Evolutionary conservation across 2,329 filamentous ascomycete genomes (phyloP).

Genomic region (Didymella sp.): DNA sequence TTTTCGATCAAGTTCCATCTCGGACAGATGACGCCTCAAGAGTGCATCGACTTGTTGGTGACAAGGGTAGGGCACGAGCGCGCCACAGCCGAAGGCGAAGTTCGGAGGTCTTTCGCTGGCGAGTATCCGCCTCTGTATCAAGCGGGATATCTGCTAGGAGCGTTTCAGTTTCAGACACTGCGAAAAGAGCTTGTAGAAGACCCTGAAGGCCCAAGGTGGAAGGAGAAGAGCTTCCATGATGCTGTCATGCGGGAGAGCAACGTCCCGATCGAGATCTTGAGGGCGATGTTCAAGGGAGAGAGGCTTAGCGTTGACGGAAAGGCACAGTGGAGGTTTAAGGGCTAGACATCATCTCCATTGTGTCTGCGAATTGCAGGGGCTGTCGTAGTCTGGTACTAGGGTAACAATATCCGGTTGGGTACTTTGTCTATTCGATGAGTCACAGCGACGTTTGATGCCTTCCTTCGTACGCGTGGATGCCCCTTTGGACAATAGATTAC

Average conservation of each 20-base stretch:
- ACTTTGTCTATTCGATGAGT: no score
- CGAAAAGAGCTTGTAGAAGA: conserved; percentile 56
- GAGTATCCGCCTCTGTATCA: conserved; percentile 66
- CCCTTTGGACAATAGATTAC: background rate
- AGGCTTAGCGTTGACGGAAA: conserved; percentile 55
- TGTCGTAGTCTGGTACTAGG: no score
- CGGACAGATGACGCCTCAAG: conserved; percentile 59
- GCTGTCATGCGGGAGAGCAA: conserved; percentile 58
- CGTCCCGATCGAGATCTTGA: conserved; percentile 63
- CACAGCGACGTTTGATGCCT: background rate
- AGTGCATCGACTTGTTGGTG: conserved; percentile 65
- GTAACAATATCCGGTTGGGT: no score
- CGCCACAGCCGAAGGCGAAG: conserved; percentile 66
- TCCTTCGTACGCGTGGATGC: background rate
- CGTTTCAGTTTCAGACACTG: conserved; percentile 62
- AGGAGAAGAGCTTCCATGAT: conserved; percentile 65
- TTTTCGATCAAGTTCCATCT: conserved; percentile 67
- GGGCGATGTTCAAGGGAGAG: conserved; percentile 56
- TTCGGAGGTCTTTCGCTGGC: conserved; percentile 63
- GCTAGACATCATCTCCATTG: background rate
- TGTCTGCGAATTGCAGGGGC: no score
- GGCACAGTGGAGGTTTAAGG: conserved; percentile 48
- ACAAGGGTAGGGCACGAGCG: conserved; percentile 65
- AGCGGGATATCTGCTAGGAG: conserved; percentile 66
- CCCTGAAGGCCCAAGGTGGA: conserved; percentile 45